These are phyloP conservation scores for Cyberlindnera bimundalis DNA, from an alignment of 805 yeast genomes.

Conservation along the genomic window DNA sequence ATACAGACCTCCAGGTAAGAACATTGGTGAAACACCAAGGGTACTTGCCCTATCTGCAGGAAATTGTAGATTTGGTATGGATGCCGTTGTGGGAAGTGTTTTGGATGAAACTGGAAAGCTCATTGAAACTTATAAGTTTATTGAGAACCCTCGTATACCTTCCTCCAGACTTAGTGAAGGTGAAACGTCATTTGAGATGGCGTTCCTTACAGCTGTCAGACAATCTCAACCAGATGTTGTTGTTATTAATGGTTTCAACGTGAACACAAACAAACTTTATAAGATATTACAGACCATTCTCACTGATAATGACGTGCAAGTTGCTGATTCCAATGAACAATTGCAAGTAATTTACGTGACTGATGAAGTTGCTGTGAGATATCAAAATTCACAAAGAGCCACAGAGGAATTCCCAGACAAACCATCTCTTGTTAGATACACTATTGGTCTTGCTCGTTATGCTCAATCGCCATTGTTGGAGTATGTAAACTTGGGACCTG, in stretches of 20 bases:
- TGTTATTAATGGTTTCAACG: slow-evolving; percentile 85
- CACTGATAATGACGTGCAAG: slow-evolving; percentile 41
- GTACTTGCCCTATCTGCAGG: slow-evolving; percentile 84
- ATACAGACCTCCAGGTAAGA: slow-evolving; percentile 71
- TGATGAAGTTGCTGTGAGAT: slow-evolving; percentile 90
- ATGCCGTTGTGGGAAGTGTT: slow-evolving; percentile 81
- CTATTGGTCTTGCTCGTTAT: slow-evolving; percentile 87
- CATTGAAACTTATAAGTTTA: slow-evolving; percentile 73
- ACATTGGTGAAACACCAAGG: slow-evolving; percentile 78
- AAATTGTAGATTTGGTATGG: slow-evolving; percentile 72
- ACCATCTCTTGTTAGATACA: slow-evolving; percentile 74
- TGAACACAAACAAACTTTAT: slow-evolving; percentile 59
- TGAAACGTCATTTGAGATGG: slow-evolving; percentile 59
- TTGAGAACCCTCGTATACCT: slow-evolving; percentile 57
- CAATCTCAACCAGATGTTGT: slow-evolving; percentile 82
- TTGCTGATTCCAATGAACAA: slow-evolving; percentile 44
- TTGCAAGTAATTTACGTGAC: slow-evolving; percentile 73
- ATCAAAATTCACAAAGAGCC: slow-evolving; percentile 76
- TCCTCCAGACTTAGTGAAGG: slow-evolving; percentile 40
- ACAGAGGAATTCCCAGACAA: slow-evolving; percentile 78
- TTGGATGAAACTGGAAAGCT: slow-evolving; percentile 80
- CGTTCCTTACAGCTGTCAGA: slow-evolving; percentile 56
- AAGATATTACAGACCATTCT: slow-evolving; percentile 53
- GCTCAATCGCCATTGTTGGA: slow-evolving; percentile 92
- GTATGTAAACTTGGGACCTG: slow-evolving; percentile 77